Evolutionary conservation across 2,329 filamentous ascomycete genomes (phyloP).

Genomic region (Beauveria pseudobassiana): DNA sequence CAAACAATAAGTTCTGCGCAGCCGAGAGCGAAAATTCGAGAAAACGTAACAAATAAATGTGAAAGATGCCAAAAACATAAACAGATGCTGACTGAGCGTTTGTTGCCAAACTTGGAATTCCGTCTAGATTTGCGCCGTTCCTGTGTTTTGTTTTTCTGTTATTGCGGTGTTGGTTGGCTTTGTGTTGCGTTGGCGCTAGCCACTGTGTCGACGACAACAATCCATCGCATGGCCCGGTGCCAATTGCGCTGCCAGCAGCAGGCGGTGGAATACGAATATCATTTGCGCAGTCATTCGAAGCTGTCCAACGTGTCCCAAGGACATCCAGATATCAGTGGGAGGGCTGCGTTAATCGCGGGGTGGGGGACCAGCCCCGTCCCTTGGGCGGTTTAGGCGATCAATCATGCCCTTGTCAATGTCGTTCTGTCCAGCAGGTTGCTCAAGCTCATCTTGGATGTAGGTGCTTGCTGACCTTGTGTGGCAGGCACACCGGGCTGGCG

Average conservation of each 20-base stretch:
- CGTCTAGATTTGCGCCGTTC: constrained; percentile 13
- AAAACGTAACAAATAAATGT: constrained; percentile 1
- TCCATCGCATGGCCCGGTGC: neutral
- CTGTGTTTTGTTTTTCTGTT: neutral
- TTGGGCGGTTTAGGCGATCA: constrained; percentile 38
- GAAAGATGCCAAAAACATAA: constrained; percentile 6
- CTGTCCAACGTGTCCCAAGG: neutral
- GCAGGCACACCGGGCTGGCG: constrained; percentile 20
- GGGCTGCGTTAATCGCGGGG: neutral
- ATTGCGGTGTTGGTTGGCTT: neutral
- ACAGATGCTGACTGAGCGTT: constrained; percentile 17
- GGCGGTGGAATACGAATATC: neutral
- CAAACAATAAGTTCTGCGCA: constrained; percentile 12
- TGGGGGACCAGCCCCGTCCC: constrained; percentile 4
- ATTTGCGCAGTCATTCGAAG: neutral
- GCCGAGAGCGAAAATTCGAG: constrained; percentile 2
- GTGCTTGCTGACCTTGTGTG: constrained; percentile 18
- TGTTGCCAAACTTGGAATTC: constrained; percentile 24
- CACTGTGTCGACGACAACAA: neutral
- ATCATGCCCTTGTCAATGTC: constrained; percentile 52
- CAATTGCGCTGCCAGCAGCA: constrained; percentile 6
- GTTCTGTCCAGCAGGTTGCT: constrained; percentile 43
- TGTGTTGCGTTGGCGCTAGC: neutral
- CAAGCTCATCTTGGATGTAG: constrained; percentile 44
- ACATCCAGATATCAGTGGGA: constrained; percentile 8